phyloP scores from a whole-genome alignment of 108 stramenopile genomes.

The Cafeteria roenbergensis region DNA sequence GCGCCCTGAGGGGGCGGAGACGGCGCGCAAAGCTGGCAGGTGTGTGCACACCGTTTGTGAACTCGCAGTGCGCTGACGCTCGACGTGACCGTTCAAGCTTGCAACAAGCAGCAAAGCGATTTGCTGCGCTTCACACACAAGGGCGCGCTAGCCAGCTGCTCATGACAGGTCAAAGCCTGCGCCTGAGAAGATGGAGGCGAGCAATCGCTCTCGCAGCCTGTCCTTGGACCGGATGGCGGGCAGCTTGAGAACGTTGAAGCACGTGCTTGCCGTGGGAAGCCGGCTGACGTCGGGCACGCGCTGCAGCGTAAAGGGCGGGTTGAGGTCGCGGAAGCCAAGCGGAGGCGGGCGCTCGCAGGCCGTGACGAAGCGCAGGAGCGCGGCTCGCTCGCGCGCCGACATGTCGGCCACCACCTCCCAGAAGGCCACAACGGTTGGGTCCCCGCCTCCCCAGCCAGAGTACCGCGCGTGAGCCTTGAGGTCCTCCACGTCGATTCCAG shows the following conservation, averaged over 20 bases:
- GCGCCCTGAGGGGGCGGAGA: too few relatives aligned
- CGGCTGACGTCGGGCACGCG: slow-evolving; percentile 69
- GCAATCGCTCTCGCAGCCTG: slow-evolving; percentile 60
- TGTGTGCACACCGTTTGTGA: too few relatives aligned
- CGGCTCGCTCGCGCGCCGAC: slow-evolving; percentile 59
- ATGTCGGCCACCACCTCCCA: slow-evolving; percentile 70
- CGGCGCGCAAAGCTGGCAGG: too few relatives aligned
- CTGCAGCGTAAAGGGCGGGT: slow-evolving; percentile 89
- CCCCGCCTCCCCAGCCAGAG: too few relatives aligned
- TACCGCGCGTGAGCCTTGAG: slow-evolving; percentile 69
- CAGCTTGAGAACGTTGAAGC: slow-evolving; percentile 94
- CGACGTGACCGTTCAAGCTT: too few relatives aligned
- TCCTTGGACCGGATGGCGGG: slow-evolving; percentile 88
- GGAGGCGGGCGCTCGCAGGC: slow-evolving; percentile 88
- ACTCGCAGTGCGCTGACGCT: too few relatives aligned
- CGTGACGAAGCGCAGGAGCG: slow-evolving; percentile 83
- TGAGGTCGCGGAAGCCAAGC: slow-evolving; percentile 77
- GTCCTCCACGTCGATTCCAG: slow-evolving; percentile 73
- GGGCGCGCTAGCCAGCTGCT: too few relatives aligned
- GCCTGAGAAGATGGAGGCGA: slow-evolving; percentile 65
- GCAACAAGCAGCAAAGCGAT: too few relatives aligned
- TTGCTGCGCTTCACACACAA: too few relatives aligned
- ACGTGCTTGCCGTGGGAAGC: slow-evolving; percentile 83
- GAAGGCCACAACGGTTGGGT: slow-evolving; percentile 66
- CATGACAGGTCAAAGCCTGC: slow-evolving; percentile 77